Evolutionary conservation across 2,329 filamentous ascomycete species (phyloP).

Genomic region (Alternaria viburni): DNA sequence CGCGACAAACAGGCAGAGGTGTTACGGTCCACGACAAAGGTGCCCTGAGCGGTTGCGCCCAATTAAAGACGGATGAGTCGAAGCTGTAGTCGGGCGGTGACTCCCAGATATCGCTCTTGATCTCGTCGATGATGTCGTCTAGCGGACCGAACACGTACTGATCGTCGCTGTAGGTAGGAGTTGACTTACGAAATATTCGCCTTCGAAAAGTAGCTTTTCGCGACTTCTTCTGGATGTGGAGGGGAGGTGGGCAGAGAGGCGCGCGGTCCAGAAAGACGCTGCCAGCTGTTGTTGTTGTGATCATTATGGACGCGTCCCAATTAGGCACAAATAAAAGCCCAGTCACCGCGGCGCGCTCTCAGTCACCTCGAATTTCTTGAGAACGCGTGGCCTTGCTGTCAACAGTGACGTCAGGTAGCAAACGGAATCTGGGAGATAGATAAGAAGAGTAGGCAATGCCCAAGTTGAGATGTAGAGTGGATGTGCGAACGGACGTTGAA

Average conservation of each 20-base stretch:
- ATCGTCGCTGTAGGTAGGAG: conserved; percentile 7
- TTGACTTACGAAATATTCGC: conserved; percentile 32
- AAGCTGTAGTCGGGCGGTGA: conserved; percentile 21
- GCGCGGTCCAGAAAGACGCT: conserved; percentile 16
- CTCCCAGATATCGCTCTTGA: conserved; percentile 37
- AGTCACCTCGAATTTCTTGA: conserved; percentile 7
- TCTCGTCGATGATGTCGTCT: conserved; percentile 46
- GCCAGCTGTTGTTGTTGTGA: conserved; percentile 11
- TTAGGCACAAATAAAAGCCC: conserved; percentile 9
- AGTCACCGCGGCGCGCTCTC: conserved; percentile 12
- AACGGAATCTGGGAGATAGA: background rate
- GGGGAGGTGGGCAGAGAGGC: conserved; percentile 34
- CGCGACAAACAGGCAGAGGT: conserved; percentile 38
- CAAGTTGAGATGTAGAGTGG: background rate
- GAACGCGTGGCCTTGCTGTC: background rate
- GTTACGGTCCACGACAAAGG: conserved; percentile 30
- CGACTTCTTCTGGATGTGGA: conserved; percentile 38
- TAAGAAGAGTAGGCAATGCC: conserved; percentile 10
- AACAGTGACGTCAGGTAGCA: background rate
- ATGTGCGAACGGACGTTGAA: background rate
- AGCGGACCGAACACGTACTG: conserved; percentile 29
- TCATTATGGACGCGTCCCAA: conserved; percentile 17
- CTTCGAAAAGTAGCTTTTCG: conserved; percentile 35
- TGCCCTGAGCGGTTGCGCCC: conserved; percentile 23
- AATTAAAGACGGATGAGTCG: conserved; percentile 19